These are phyloP conservation scores for Barnettozyma pratensis DNA, from an alignment of 805 yeast species.

Conservation along the genomic window DNA sequence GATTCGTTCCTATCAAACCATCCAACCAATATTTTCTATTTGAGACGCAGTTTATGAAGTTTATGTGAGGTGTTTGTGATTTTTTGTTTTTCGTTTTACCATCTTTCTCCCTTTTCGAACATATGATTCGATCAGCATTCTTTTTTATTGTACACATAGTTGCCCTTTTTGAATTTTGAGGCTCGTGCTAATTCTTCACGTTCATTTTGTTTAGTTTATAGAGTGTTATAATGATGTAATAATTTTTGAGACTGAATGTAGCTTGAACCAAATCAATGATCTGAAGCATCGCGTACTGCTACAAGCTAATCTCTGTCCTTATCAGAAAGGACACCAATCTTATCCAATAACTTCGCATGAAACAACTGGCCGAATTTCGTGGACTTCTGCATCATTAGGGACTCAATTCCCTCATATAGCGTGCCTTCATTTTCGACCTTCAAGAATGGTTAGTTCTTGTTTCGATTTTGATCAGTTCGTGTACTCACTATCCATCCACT, in stretches of 20 bases:
- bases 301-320: too few relatives aligned
- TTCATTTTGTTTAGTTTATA: not conserved
- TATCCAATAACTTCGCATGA: conserved; percentile 7
- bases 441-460: not conserved
- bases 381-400: conserved; percentile 18
- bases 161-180: not conserved
- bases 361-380: conserved; percentile 6
- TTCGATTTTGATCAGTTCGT: not conserved
- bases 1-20: not conserved
- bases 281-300: not conserved
- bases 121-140: too few relatives aligned
- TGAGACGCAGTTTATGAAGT: not conserved
- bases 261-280: not conserved
- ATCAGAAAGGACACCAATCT: not conserved
- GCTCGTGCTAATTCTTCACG: not conserved
- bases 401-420: conserved; percentile 26
- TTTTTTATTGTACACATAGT: not conserved
- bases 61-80: not conserved
- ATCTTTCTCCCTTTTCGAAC: too few relatives aligned
- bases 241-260: too few relatives aligned
- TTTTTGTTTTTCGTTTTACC: not conserved
- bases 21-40: not conserved
- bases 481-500: conserved; percentile 12
- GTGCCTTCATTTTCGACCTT: not conserved
- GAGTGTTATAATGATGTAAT: not conserved